Base-by-base conservation (phyloP, 805 yeast genomes). In the Candida ortonii region DNA sequence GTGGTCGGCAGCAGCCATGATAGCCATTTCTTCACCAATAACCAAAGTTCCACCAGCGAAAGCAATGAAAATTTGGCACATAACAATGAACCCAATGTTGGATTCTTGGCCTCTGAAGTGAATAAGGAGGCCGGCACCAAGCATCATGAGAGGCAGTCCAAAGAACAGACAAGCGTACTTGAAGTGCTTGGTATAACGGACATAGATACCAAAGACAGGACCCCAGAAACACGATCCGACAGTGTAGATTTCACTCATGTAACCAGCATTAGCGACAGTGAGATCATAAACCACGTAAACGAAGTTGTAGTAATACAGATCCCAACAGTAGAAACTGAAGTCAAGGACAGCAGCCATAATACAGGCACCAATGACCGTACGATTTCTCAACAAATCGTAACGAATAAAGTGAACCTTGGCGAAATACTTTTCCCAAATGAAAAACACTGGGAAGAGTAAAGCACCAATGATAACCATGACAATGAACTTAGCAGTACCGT, bases 401-500 rank as follows among this genome's bases (percentile, higher is more conserved):
- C 43, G 40, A 26, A 58, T 47, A 42, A 58, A 55, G 21, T 46
- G 56, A 8, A 37, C 34, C 16, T 35, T 41, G 19, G 61, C 61
- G 21, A 51, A 46, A 33, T 33, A 56, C 30, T 50, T 47, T 47
- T 68, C 73, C 50, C 61, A 66, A 16, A 64, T 25, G 5, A 50
- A 52, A 38, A 59, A 67, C 6, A 42, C 38, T 16, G 65, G 53
- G 36, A 68, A 47, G 6, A 67, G 36, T 3, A 58, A 38, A 25
- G 61, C 58, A 39, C 73, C 73, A 41, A 65, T 55, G 26, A 64
- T 57, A 16, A 66, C 44, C 72, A 68, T 65, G 19, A 65, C 72
- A 41, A 69, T 68, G 50, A 69, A 52, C 31, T 62, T 57, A 14
- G 68, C 68, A 38, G 62, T 61, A 10, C 40, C 44, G 61, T 65